Percentiles rank a stretch among this genome's conserved stretches.
phyloP scores from a whole-genome alignment of 306 rosid species.

The Ochetophila trinervis region DNA sequence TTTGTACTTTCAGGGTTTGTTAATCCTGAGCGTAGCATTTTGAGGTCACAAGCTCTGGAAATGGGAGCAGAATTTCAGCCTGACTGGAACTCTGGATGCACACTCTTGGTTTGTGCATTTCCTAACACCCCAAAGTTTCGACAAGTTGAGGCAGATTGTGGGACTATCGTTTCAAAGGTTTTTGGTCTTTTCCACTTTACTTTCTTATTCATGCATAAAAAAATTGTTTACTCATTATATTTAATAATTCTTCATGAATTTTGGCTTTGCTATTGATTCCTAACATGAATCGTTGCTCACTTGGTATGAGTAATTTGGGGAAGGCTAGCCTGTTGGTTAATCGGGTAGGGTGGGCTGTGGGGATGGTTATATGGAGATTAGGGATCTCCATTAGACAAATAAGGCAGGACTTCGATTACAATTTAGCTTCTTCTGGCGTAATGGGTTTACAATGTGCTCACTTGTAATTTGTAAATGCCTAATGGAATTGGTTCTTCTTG shows the following conservation, averaged over 20 bases:
- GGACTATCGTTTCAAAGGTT: constrained; percentile 93
- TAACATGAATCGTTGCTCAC: no score
- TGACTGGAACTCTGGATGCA: constrained; percentile 83
- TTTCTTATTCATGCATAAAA: constrained; percentile 9
- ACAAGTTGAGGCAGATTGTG: constrained; percentile 84
- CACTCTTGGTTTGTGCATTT: constrained; percentile 89
- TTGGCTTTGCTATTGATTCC: no score
- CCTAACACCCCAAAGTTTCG: constrained; percentile 86
- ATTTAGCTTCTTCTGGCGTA: no score
- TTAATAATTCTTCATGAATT: background rate
- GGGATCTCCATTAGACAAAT: no score
- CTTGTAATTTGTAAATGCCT: no score
- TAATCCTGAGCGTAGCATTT: constrained; percentile 79
- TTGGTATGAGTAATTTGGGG: no score
- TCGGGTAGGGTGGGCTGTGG: no score
- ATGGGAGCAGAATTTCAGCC: constrained; percentile 92
- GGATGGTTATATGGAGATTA: no score
- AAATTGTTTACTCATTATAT: background rate
- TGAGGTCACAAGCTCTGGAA: constrained; percentile 84
- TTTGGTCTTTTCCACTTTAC: background rate
- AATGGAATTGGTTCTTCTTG: no score
- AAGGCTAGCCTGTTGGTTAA: no score
- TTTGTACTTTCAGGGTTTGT: constrained; percentile 92
- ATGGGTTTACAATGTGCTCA: no score
- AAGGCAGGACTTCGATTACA: no score